Percentiles rank a stretch among this genome's conserved stretches.
Evolutionary conservation across 139 green algal species (phyloP).

Genomic region (Edaphochlamys debaryana): DNA sequence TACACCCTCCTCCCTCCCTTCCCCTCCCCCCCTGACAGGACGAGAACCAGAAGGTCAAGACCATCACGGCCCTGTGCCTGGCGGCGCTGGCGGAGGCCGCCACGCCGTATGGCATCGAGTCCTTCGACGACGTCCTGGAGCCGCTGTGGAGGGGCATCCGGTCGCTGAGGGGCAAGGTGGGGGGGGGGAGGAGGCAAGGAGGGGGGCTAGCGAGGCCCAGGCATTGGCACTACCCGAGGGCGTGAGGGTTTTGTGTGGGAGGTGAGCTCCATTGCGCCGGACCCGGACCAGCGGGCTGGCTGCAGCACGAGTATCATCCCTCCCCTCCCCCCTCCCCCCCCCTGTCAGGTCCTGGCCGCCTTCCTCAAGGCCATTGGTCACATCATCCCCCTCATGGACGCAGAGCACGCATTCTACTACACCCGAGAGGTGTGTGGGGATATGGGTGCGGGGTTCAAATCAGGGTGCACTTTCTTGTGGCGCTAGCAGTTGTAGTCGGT

Average conservation of each 20-base stretch:
- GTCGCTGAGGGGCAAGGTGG: constrained; percentile 90
- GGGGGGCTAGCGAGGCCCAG: not conserved
- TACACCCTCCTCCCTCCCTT: too few species aligned
- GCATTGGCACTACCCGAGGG: too few species aligned
- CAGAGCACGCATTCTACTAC: constrained; percentile 98
- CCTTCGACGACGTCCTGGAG: constrained; percentile 98
- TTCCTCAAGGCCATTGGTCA: constrained; percentile 96
- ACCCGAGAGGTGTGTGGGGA: constrained; percentile 76
- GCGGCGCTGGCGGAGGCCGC: constrained; percentile 96
- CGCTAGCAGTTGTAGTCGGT: not conserved
- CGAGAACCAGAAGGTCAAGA: constrained; percentile 87
- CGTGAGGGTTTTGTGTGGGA: not conserved
- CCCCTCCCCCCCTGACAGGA: constrained; percentile 10
- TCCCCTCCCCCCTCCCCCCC: not conserved
- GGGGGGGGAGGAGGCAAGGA: not conserved
- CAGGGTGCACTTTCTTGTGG: not conserved
- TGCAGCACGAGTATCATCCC: not conserved
- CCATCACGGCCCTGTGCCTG: constrained; percentile 95
- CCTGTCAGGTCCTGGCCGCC: constrained; percentile 79
- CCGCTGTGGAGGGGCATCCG: constrained; percentile 97
- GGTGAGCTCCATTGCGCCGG: too few species aligned
- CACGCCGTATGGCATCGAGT: constrained; percentile 97
- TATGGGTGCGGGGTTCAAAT: not conserved
- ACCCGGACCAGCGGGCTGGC: too few species aligned
- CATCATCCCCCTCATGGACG: constrained; percentile 99